Base-by-base conservation (phyloP, 352 stramenopile genomes). In the Phytophthora europaea region DNA sequence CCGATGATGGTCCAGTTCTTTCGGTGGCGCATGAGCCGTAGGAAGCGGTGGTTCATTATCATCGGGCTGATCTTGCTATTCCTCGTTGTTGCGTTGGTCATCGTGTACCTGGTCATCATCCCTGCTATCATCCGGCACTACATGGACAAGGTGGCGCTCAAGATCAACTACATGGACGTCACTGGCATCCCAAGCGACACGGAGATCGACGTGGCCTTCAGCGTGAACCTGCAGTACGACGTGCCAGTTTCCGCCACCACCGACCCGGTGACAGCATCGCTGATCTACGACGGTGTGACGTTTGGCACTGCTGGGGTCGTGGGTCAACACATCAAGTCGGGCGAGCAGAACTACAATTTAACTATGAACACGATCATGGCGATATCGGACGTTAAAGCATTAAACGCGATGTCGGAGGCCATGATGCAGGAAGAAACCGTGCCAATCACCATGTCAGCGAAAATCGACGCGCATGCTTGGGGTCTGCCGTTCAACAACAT, bases 351-450 rank as follows among this genome's bases (percentile, higher is more conserved):
- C 48, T 54, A 54, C 48, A 54, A 54, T 20, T 16, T 54, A 20
- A 54, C 48, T 20, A 54, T 33, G 48, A 31, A 54, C n/a, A 54
- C 48, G 48, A 54, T 20, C 9, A 54, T 54, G 48, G 20, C 33
- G 20, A 33, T 54, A 16, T 31, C 22, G n/a, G 48, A 54, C 48
- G 48, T 15, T 31, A 20, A 54, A 7, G 8, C 48, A 7, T 54
- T 54, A 20, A 54, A 54, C 3, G 48, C 48, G 20, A 54, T 54
- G 48, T 16, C 48, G 9, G 48, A 54, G 48, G 48, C 48, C 48
- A 54, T 54, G 48, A 54, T 54, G 48, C 48, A 54, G 20, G 48
- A 54, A 26, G 48, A 54, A 6, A 54, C 20, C n/a, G 48, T 54
- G n/a, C 20, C 48, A 26, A 33, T 54, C 15, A 54, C 48, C 28